phyloP scores from a whole-genome alignment of 164 flowering plant genomes.

The Stephania yunnanensis region DNA sequence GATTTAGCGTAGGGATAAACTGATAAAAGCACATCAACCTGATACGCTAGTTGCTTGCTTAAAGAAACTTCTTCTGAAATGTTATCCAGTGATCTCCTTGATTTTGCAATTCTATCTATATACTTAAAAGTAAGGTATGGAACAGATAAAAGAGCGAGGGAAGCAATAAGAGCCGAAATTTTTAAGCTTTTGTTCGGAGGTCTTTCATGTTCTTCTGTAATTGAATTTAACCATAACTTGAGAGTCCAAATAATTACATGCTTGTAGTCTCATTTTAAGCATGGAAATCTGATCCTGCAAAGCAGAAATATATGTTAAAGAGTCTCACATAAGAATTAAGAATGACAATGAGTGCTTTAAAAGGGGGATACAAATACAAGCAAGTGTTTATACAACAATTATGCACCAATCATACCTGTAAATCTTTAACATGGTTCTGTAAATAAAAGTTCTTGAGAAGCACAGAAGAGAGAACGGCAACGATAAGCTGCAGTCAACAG shows the following conservation, averaged over 20 bases:
- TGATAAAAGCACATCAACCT: constrained; percentile 52
- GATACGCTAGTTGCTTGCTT: constrained; percentile 59
- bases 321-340: neutral
- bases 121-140: constrained; percentile 52
- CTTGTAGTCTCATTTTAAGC: constrained; percentile 36
- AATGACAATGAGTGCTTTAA: neutral
- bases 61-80: constrained; percentile 47
- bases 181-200: constrained; percentile 36
- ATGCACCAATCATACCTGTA: constrained; percentile 35
- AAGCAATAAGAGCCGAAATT: constrained; percentile 37
- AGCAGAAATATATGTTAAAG: constrained; percentile 8
- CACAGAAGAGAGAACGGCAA: constrained; percentile 35
- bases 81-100: constrained; percentile 40
- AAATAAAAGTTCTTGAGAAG: constrained; percentile 46
- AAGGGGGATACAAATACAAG: neutral
- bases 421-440: constrained; percentile 37
- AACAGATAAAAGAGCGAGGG: constrained; percentile 35
- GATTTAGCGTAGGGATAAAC: constrained; percentile 71
- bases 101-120: constrained; percentile 46
- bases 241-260: constrained; percentile 29
- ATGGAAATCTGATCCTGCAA: constrained; percentile 40
- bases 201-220: constrained; percentile 21
- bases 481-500: constrained; percentile 38
- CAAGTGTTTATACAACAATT: neutral
- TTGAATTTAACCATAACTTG: constrained; percentile 18